These are phyloP conservation scores for Zalaria sp. DNA, from an alignment of 2,329 filamentous ascomycete species.

Conservation along the genomic window DNA sequence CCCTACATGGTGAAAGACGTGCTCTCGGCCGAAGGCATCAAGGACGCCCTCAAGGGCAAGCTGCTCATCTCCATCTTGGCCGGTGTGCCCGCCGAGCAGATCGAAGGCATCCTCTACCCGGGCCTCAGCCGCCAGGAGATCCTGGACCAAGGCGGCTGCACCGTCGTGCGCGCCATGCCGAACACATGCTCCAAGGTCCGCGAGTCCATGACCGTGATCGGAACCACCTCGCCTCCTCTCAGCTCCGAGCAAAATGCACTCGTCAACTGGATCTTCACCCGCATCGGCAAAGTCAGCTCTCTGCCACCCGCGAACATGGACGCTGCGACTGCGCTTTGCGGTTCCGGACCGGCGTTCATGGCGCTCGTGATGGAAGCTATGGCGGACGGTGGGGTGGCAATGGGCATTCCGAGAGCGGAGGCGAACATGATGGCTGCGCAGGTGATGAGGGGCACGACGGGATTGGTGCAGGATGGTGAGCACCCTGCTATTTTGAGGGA, in stretches of 20 bases:
- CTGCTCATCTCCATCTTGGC: slow-evolving; percentile 70
- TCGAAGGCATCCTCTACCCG: slow-evolving; percentile 50
- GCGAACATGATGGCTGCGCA: slow-evolving; percentile 67
- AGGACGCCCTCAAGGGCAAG: slow-evolving; percentile 61
- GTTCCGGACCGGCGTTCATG: slow-evolving; percentile 64
- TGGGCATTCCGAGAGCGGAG: slow-evolving; percentile 60
- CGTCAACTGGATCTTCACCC: slow-evolving; percentile 63
- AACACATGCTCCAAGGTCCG: slow-evolving; percentile 70
- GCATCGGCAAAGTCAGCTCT: slow-evolving; percentile 56
- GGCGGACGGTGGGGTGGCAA: slow-evolving; percentile 64
- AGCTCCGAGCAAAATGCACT: slow-evolving; percentile 38
- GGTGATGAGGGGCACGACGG: slow-evolving; percentile 60
- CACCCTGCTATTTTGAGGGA: slow-evolving; percentile 63
- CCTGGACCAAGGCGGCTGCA: slow-evolving; percentile 36
- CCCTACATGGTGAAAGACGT: slow-evolving; percentile 59
- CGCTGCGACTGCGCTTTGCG: slow-evolving; percentile 58
- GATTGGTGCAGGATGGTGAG: slow-evolving; percentile 54
- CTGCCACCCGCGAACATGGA: slow-evolving; percentile 58
- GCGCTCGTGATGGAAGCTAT: slow-evolving; percentile 61
- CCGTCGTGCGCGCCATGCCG: slow-evolving; percentile 67
- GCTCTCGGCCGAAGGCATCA: slow-evolving; percentile 53
- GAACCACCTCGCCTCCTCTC: slow-evolving; percentile 45
- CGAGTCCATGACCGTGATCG: slow-evolving; percentile 69
- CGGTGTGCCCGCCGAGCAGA: slow-evolving; percentile 56
- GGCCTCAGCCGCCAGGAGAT: slow-evolving; percentile 33